Conservation (phyloP, 2,329 filamentous ascomycete species). For the Thielaviopsis euricoi region DNA sequence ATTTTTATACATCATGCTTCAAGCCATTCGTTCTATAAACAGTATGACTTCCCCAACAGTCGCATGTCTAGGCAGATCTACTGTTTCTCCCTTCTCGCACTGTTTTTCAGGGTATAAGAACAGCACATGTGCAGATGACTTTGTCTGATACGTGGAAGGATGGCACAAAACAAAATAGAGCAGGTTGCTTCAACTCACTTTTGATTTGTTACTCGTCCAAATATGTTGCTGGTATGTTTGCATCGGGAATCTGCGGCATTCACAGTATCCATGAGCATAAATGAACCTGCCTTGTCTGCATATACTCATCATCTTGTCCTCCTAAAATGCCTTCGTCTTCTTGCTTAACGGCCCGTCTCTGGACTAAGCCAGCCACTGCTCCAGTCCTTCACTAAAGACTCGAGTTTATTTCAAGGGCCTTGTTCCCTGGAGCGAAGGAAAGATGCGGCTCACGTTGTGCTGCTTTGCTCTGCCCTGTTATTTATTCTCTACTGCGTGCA, state of each 20-base stretch:
- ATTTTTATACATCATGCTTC: neutral
- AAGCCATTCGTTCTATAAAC: neutral
- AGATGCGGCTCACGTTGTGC: no score
- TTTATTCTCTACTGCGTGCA: no score
- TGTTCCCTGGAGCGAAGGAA: neutral
- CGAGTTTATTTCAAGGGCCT: neutral
- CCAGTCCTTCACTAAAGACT: neutral
- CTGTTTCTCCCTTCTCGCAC: neutral
- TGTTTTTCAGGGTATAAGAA: neutral
- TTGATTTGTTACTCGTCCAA: no score
- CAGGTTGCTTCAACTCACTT: no score
- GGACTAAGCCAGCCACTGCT: neutral
- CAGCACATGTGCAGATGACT: neutral
- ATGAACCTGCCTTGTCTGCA: no score
- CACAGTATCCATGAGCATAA: neutral
- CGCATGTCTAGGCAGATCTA: neutral
- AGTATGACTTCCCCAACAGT: neutral
- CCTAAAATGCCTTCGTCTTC: no score
- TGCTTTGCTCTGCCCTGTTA: no score
- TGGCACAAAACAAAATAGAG: neutral
- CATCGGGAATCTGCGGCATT: neutral
- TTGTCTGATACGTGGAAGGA: neutral
- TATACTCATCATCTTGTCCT: no score
- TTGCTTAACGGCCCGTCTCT: neutral
- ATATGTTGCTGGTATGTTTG: no score